A percentile compares a stretch with the other conserved stretches of the same genome.
Conservation (phyloP, 106 monocot genomes). For the Posidonia australis region DNA sequence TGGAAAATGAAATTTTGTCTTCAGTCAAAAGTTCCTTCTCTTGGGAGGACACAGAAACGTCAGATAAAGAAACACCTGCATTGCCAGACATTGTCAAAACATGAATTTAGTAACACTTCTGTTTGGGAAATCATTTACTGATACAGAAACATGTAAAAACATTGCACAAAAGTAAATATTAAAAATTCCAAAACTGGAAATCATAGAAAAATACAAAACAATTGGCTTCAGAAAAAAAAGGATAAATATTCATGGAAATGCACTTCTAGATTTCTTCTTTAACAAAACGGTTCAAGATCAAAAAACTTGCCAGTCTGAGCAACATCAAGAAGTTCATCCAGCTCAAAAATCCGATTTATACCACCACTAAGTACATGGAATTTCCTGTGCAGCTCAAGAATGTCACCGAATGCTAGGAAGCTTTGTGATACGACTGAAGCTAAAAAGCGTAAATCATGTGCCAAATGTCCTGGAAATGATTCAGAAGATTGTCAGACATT, state of each 20-base stretch:
- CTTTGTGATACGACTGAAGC: conserved; percentile 95
- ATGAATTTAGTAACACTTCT: too few species aligned
- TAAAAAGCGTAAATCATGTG: conserved; percentile 88
- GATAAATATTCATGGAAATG: too few species aligned
- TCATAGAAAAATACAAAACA: too few species aligned
- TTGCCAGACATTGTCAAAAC: neutral
- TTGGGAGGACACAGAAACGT: conserved; percentile 18
- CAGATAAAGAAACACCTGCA: conserved; percentile 34
- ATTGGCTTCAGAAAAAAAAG: too few species aligned
- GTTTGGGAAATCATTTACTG: too few species aligned
- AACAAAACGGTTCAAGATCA: too few species aligned
- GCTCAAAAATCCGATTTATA: conserved; percentile 83
- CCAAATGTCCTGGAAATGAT: conserved; percentile 59
- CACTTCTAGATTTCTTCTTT: too few species aligned
- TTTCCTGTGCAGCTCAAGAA: conserved; percentile 89
- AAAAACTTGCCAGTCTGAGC: conserved; percentile 50
- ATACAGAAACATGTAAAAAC: too few species aligned
- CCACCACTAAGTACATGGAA: conserved; percentile 91
- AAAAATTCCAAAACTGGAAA: too few species aligned
- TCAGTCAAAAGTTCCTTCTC: conserved; percentile 15
- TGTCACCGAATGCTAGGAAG: conserved; percentile 96
- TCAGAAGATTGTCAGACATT: neutral
- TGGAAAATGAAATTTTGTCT: conserved; percentile 67
- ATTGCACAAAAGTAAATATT: too few species aligned
- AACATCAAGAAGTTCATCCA: conserved; percentile 86